phyloP scores from a whole-genome alignment of 2,329 filamentous ascomycete species.

The Trichoderma harzianum region DNA sequence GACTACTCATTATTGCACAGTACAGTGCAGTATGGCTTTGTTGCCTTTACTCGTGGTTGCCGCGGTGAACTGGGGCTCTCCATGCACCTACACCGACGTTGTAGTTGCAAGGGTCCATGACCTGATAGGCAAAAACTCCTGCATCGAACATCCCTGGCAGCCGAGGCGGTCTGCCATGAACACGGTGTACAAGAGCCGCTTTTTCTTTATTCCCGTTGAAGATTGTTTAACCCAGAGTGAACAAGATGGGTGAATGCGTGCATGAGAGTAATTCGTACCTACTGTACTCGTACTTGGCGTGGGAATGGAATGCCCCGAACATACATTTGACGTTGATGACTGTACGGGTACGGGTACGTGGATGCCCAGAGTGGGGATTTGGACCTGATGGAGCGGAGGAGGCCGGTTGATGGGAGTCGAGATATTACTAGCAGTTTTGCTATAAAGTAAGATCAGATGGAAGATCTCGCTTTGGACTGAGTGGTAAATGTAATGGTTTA shows the following conservation, averaged over 20 bases:
- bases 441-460: not conserved
- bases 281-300: not conserved
- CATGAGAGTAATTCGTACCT: not conserved
- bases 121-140: not conserved
- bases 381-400: not conserved
- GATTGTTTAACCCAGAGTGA: not conserved
- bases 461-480: not conserved
- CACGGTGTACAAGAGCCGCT: conserved; percentile 4
- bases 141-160: conserved; percentile 7
- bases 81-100: conserved; percentile 5
- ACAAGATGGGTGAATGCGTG: not conserved
- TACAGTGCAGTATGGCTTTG: not conserved
- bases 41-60: not conserved
- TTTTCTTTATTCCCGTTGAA: not conserved
- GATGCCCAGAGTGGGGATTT: conserved; percentile 3
- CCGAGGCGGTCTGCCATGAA: conserved; percentile 13
- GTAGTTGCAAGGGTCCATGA: not conserved
- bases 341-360: not conserved
- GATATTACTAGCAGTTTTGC: not conserved
- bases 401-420: not conserved
- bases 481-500: not conserved
- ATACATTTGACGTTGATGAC: not conserved
- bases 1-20: not conserved
- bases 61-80: not conserved
- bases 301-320: not conserved